Percentiles rank a stretch among this genome's conserved stretches.
Evolutionary conservation across 1,139 yeast genomes (phyloP).

Genomic region (Eremothecium cymbalariae): DNA sequence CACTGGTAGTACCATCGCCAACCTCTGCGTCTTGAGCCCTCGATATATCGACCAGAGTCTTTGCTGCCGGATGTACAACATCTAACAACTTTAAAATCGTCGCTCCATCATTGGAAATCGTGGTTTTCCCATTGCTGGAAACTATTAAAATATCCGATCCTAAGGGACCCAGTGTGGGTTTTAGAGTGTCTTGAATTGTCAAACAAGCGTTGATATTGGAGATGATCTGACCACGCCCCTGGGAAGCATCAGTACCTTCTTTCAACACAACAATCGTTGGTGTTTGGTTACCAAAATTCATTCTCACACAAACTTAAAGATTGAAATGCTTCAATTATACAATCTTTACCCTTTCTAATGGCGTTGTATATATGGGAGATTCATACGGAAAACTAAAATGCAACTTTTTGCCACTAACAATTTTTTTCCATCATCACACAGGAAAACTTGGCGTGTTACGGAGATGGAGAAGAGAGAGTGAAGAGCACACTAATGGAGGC

Average conservation of each 20-base stretch:
- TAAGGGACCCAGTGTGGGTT: slow-evolving; percentile 92
- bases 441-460: no score
- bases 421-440: no score
- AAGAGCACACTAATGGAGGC: no score
- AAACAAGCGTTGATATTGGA: slow-evolving; percentile 94
- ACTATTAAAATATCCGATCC: slow-evolving; percentile 94
- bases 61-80: slow-evolving; percentile 97
- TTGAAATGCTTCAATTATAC: slow-evolving; percentile 1
- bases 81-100: slow-evolving; percentile 86
- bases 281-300: slow-evolving; percentile 87
- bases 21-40: slow-evolving; percentile 98
- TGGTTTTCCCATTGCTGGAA: slow-evolving; percentile 72
- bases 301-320: slow-evolving; percentile 31
- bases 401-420: no score
- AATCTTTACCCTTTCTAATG: not conserved
- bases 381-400: not conserved
- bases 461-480: no score
- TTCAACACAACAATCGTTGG: slow-evolving; percentile 96
- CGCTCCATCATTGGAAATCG: slow-evolving; percentile 97
- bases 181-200: slow-evolving; percentile 92
- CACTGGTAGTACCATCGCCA: slow-evolving; percentile 98
- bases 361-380: not conserved
- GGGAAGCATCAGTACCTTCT: slow-evolving; percentile 96
- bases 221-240: slow-evolving; percentile 91
- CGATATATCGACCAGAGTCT: slow-evolving; percentile 87